These are phyloP conservation scores for Geotrichum citri-aurantii DNA, from an alignment of 1,139 yeast genomes.

Conservation along the genomic window DNA sequence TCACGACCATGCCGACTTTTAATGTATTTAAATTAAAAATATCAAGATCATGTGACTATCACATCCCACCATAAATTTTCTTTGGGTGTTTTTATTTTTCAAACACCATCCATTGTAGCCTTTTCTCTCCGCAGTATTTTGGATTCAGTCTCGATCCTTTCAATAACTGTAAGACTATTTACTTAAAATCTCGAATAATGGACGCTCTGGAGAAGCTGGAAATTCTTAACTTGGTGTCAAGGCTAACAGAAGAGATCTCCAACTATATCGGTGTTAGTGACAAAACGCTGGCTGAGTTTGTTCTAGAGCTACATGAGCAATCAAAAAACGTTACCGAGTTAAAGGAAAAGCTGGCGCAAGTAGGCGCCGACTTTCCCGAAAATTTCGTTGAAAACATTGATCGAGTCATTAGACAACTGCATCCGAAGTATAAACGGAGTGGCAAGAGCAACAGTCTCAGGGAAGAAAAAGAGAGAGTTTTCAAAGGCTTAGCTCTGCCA, in stretches of 20 bases:
- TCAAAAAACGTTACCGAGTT: conserved; percentile 39
- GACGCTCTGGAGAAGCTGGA: conserved; percentile 34
- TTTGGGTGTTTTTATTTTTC: background rate
- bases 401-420: conserved; percentile 34
- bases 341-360: conserved; percentile 42
- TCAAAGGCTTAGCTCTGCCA: conserved; percentile 25
- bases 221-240: conserved; percentile 33
- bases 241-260: conserved; percentile 33
- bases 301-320: conserved; percentile 45
- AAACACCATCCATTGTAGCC: background rate
- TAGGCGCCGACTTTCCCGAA: conserved; percentile 60
- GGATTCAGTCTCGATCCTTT: background rate
- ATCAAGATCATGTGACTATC: conserved; percentile 11
- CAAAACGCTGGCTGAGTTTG: conserved; percentile 51
- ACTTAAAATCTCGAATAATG: conserved; percentile 15
- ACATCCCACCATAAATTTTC: background rate
- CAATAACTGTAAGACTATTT: background rate
- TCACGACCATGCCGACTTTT: conserved; percentile 17
- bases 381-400: conserved; percentile 40
- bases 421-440: conserved; percentile 27
- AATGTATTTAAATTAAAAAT: conserved; percentile 4
- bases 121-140: background rate
- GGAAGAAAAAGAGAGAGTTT: conserved; percentile 17
- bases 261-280: conserved; percentile 35
- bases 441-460: background rate